phyloP scores from a whole-genome alignment of 2,329 filamentous ascomycete species.

The Exophiala sideris region DNA sequence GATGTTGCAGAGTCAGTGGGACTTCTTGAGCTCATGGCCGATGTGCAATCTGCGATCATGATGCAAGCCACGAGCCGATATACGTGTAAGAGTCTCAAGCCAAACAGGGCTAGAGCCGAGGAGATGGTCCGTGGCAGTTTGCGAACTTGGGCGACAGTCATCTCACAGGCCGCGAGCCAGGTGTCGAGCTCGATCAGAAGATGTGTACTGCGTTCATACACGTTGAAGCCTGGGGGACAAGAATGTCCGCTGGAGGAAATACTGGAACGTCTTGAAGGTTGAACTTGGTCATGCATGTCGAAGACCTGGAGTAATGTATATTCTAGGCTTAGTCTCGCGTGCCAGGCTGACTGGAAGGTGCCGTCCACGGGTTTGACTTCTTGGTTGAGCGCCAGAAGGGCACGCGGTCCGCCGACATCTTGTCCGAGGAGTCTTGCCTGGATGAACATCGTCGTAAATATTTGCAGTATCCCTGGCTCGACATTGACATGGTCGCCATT shows the following conservation, averaged over 20 bases:
- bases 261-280: too few relatives aligned
- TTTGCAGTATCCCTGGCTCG: constrained; percentile 28
- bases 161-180: background rate
- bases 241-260: background rate
- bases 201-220: background rate
- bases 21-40: too few relatives aligned
- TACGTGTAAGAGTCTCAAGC: background rate
- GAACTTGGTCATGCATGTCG: background rate
- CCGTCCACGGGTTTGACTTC: background rate
- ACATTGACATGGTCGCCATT: constrained; percentile 9
- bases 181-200: background rate
- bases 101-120: background rate
- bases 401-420: background rate
- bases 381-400: background rate
- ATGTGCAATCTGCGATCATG: background rate
- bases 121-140: background rate
- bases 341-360: background rate
- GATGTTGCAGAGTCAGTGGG: background rate
- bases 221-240: background rate
- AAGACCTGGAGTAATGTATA: background rate
- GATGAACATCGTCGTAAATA: constrained; percentile 31
- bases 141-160: background rate
- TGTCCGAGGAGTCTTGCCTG: constrained; percentile 32
- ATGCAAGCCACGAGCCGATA: background rate
- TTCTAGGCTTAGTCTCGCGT: constrained; percentile 1